Evolutionary conservation across 192 early-diverging fungal species (phyloP).

Genomic region (Umbelopsis ramanniana): DNA sequence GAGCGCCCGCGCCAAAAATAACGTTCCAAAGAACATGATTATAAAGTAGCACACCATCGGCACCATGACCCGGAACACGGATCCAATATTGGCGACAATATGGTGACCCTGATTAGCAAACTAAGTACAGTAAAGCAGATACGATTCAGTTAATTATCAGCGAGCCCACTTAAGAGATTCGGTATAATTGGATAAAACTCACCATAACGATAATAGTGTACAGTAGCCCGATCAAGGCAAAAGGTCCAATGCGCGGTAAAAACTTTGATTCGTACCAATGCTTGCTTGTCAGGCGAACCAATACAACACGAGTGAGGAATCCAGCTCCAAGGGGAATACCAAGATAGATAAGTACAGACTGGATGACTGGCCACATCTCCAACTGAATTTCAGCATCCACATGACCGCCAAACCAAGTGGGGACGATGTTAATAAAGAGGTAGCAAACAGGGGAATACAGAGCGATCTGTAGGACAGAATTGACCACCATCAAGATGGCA

Average conservation of each 20-base stretch:
- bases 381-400: conserved; percentile 36
- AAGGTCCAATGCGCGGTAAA: conserved; percentile 57
- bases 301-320: conserved; percentile 52
- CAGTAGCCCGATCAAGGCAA: conserved; percentile 59
- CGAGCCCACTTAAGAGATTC: neutral
- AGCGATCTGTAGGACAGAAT: conserved; percentile 67
- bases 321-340: conserved; percentile 70
- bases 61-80: conserved; percentile 59
- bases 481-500: conserved; percentile 71
- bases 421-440: conserved; percentile 59
- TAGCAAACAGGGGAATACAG: conserved; percentile 63
- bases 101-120: conserved; percentile 67
- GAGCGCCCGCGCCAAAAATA: conserved; percentile 41
- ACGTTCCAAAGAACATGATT: conserved; percentile 53
- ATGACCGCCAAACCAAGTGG: conserved; percentile 35
- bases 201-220: conserved; percentile 71
- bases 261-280: conserved; percentile 61
- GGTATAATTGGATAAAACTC: neutral
- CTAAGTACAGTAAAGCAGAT: neutral
- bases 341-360: conserved; percentile 65
- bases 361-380: conserved; percentile 56
- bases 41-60: conserved; percentile 71
- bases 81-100: conserved; percentile 64
- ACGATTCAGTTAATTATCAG: neutral
- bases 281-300: conserved; percentile 34